Evolutionary conservation across 2,329 filamentous ascomycete species (phyloP), one percentile per base, ranked within the genome.

Genomic region (Scopulariopsis brevicaulis): DNA sequence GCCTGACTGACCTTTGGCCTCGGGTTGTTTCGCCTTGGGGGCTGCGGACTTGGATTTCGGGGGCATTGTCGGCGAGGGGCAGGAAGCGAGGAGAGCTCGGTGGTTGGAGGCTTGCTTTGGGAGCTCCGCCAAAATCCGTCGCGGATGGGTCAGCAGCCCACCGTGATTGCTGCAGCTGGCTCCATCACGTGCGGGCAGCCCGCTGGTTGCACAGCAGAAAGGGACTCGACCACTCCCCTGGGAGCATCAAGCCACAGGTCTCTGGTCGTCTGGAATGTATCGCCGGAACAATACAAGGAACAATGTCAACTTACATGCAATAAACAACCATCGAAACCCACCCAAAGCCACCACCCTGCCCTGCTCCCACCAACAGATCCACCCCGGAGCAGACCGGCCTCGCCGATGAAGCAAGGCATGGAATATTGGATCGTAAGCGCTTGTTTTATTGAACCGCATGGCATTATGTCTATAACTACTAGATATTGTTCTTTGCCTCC

Each of bases 11-110:
- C 66, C 63, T 64, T 66, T 65, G 25, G 34, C 55, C 50, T 52
- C 53, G 10, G 53, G 55, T 62, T 55, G 25, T 60, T 40, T 63
- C 59, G 58, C 65, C 65, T 71, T 71, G 63, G 66, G 67, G 24
- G 10, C 51, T 64, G 65, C 66, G 63, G 61, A 64, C 67, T 71
- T 71, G 62, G 67, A 61, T 64, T 71, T 72, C 62, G 69, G 68
- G 61, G 70, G 70, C 70, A 72, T 72, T 64, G 65, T 62, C 61
- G 59, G 54, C 56, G 55, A 58, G 58, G 56, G 46, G 28, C 34
- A 25, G 53, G 37, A 35, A 43, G 57, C 28, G 11, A 12, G 34
- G 46, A 25, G 34, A 50, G 46, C 46, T 40, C 18, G 37, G 12
- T 14, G 18, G 12, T 40, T 40, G 37, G 37, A 18, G 11, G 37